Conservation (phyloP, 768 basidiomycete species). For the Rhodotorula graminis region DNA sequence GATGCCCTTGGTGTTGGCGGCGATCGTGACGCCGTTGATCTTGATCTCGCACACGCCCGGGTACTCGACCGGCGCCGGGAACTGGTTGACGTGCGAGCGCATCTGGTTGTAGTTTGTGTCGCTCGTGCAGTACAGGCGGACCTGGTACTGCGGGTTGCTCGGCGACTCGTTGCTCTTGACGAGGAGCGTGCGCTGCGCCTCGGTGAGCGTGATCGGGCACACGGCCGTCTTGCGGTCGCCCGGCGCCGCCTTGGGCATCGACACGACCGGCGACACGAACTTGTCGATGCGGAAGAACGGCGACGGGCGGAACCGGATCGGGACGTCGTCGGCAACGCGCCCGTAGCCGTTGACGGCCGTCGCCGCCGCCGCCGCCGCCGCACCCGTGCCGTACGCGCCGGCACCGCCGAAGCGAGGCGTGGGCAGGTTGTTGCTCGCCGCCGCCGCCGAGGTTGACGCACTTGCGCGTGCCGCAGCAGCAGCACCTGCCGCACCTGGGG, state of each 20-base stretch:
- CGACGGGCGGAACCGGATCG: constrained; percentile 38
- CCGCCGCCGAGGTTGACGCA: not conserved
- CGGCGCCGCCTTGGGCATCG: constrained; percentile 55
- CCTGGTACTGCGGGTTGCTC: constrained; percentile 58
- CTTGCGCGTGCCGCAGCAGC: not conserved
- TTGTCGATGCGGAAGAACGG: constrained; percentile 41
- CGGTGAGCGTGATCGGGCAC: constrained; percentile 61
- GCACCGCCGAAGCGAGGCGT: constrained; percentile 14
- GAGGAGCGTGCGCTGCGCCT: constrained; percentile 63
- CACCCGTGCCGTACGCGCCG: not conserved
- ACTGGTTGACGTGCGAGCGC: constrained; percentile 47
- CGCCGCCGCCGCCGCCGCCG: too few relatives aligned
- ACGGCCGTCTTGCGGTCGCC: constrained; percentile 64
- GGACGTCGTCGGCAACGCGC: constrained; percentile 7
- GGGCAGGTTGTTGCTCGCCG: not conserved
- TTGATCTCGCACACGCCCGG: constrained; percentile 87
- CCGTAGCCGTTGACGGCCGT: constrained; percentile 1
- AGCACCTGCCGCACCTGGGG: not conserved
- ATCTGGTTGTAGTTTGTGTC: constrained; percentile 62
- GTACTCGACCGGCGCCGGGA: constrained; percentile 76
- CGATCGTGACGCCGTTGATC: constrained; percentile 65
- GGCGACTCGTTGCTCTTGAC: constrained; percentile 46
- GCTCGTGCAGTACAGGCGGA: constrained; percentile 83
- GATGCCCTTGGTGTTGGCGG: constrained; percentile 76
- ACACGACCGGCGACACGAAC: constrained; percentile 12